phyloP scores from a whole-genome alignment of 495 filamentous ascomycete species.

The Sphaerosporella brunnea region DNA sequence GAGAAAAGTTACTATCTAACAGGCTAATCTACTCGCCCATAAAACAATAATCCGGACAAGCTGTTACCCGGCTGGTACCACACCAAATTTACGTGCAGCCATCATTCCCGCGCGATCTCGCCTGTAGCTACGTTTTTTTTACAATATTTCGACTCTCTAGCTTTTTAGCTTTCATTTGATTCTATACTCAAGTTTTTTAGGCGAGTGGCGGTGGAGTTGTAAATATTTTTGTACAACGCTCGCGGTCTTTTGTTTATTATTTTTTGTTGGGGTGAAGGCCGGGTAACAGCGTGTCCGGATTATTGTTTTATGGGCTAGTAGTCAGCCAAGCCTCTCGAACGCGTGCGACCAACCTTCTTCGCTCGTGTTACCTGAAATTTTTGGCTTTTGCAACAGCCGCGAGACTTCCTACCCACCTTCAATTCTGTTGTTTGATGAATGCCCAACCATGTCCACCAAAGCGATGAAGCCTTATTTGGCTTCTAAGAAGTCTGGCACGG shows the following conservation, averaged over 20 bases:
- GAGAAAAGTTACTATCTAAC: no score
- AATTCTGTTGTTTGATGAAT: neutral
- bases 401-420: neutral
- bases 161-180: no score
- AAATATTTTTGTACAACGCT: neutral
- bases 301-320: neutral
- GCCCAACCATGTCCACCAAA: conserved; percentile 5
- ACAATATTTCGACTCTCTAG: neutral
- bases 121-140: neutral
- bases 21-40: no score
- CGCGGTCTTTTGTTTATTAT: no score
- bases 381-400: neutral
- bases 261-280: no score
- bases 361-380: neutral
- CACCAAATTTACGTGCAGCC: no score
- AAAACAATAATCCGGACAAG: no score
- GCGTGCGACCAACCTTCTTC: no score
- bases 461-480: conserved; percentile 8
- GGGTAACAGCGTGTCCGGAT: no score
- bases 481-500: conserved; percentile 43
- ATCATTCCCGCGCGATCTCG: neutral
- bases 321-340: neutral
- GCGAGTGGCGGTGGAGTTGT: neutral
- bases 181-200: no score
- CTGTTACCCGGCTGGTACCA: no score